Conservation (phyloP, 2,329 filamentous ascomycete species). For the Cryphonectria radicalis region DNA sequence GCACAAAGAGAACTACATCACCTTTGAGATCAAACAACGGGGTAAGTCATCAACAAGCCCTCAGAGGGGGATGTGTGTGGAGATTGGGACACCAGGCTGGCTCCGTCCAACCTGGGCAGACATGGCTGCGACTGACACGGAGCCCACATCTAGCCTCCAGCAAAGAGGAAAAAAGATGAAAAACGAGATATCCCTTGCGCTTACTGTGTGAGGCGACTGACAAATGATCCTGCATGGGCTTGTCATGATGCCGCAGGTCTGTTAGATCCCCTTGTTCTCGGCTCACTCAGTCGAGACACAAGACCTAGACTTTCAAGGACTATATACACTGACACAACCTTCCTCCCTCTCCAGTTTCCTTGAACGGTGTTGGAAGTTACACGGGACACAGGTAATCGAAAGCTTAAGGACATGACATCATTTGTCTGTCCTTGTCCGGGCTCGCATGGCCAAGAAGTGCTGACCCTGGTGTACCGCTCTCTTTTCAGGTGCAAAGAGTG, state of each 20-base stretch:
- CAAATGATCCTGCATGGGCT: conserved; percentile 22
- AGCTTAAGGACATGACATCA: neutral
- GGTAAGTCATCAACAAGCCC: conserved; percentile 4
- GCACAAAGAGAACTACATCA: conserved; percentile 18
- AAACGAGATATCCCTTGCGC: conserved; percentile 16
- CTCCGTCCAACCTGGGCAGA: neutral
- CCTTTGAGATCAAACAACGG: neutral
- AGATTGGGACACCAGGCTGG: neutral
- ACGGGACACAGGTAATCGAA: conserved; percentile 14
- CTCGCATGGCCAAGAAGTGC: neutral
- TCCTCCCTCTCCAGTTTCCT: conserved; percentile 1
- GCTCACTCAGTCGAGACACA: neutral
- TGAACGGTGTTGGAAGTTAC: conserved; percentile 12
- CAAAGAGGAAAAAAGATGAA: conserved; percentile 17
- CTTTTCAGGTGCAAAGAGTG: conserved; percentile 16
- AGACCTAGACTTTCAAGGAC: neutral
- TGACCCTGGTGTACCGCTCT: neutral
- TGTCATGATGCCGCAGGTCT: conserved; percentile 23
- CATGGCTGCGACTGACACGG: neutral
- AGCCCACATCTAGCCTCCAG: neutral
- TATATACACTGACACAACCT: neutral
- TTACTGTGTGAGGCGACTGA: conserved; percentile 19
- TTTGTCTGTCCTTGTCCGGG: neutral
- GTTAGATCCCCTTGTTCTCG: neutral
- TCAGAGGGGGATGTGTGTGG: no score